Evolutionary conservation across 1,284 basidiomycete species (phyloP).

Genomic region (Heterobasidion occidentale): DNA sequence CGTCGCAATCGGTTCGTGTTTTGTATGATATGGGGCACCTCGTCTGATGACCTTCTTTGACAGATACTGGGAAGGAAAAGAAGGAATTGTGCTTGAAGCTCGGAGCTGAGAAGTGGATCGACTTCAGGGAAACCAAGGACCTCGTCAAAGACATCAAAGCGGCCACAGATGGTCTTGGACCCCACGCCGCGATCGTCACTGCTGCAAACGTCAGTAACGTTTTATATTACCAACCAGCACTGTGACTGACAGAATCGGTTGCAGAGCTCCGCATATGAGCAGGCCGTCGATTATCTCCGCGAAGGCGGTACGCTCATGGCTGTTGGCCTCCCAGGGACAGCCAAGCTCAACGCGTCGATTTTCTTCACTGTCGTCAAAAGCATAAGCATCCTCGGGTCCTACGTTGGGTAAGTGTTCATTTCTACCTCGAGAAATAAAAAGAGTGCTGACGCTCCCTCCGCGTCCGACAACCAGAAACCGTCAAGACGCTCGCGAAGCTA

Average conservation of each 20-base stretch:
- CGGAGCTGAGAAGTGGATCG: constrained; percentile 76
- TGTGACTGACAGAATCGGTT: background rate
- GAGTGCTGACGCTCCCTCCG: background rate
- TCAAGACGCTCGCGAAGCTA: constrained; percentile 67
- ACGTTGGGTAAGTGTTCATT: constrained; percentile 40
- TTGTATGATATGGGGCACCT: no score
- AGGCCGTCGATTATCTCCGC: constrained; percentile 67
- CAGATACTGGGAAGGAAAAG: constrained; percentile 73
- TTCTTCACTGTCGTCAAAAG: constrained; percentile 70
- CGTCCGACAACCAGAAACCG: constrained; percentile 33
- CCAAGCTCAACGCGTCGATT: constrained; percentile 56
- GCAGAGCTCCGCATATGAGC: constrained; percentile 51
- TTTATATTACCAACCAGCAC: no score
- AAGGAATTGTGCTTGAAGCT: constrained; percentile 57
- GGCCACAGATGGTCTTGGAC: constrained; percentile 63
- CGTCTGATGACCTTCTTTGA: background rate
- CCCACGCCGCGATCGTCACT: constrained; percentile 71
- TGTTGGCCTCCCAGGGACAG: constrained; percentile 62
- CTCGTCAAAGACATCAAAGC: constrained; percentile 56
- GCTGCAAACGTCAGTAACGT: constrained; percentile 28
- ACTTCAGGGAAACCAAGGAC: constrained; percentile 63
- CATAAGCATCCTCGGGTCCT: constrained; percentile 62
- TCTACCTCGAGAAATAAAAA: background rate
- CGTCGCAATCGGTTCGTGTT: constrained; percentile 58
- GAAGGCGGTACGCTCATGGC: constrained; percentile 60